Evolutionary conservation across 2,329 filamentous ascomycete species (phyloP).

Genomic region (Colletotrichum spaethianum): DNA sequence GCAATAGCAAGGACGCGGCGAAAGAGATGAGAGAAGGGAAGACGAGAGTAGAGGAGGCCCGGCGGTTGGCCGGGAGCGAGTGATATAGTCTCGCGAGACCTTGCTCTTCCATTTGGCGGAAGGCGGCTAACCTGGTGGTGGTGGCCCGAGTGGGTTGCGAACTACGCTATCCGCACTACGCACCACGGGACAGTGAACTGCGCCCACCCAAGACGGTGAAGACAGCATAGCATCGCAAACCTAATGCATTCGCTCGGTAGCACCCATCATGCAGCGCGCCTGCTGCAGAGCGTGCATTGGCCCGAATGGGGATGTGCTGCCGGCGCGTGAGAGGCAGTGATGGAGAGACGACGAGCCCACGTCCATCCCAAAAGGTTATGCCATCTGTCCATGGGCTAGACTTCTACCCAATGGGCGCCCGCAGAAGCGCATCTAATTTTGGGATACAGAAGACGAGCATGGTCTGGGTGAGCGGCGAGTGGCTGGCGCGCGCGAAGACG

Average conservation of each 20-base stretch:
- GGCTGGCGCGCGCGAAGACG: slow-evolving; percentile 58
- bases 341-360: slow-evolving; percentile 27
- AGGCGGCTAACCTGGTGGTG: slow-evolving; percentile 37
- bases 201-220: slow-evolving; percentile 16
- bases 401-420: slow-evolving; percentile 51
- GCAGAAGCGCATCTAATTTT: slow-evolving; percentile 52
- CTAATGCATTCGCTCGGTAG: slow-evolving; percentile 5
- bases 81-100: slow-evolving; percentile 37
- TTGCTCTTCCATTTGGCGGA: slow-evolving; percentile 11
- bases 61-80: slow-evolving; percentile 29
- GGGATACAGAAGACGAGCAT: slow-evolving; percentile 47
- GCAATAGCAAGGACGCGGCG: slow-evolving; percentile 30
- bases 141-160: slow-evolving; percentile 34
- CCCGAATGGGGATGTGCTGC: slow-evolving; percentile 28
- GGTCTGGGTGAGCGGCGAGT: slow-evolving; percentile 44
- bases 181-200: slow-evolving; percentile 23
- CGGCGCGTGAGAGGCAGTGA: slow-evolving; percentile 34
- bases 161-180: slow-evolving; percentile 18
- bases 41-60: slow-evolving; percentile 22
- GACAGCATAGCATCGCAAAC: slow-evolving; percentile 21
- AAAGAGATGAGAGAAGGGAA: slow-evolving; percentile 44
- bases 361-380: slow-evolving; percentile 19
- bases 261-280: slow-evolving; percentile 29
- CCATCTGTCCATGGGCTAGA: slow-evolving; percentile 18
- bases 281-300: slow-evolving; percentile 32